A percentile compares a stretch with the other conserved stretches of the same genome.
Conservation (phyloP, 371 early-diverging fungal species). For the Lichtheimia hyalospora region DNA sequence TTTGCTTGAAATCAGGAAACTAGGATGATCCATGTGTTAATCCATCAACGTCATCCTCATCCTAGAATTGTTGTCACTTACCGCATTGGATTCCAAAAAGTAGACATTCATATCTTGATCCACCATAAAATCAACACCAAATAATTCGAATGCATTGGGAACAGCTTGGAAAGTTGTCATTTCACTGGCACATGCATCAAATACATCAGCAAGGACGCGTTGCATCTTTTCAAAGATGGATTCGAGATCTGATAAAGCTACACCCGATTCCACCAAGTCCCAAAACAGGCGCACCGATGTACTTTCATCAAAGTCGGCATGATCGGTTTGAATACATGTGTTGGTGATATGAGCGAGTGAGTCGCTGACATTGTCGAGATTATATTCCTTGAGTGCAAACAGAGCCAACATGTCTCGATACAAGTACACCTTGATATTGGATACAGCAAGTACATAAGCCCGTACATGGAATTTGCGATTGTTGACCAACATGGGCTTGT, state of each 20-base stretch:
- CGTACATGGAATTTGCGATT: conserved; percentile 74
- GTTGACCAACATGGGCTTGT: conserved; percentile 57
- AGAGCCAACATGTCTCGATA: conserved; percentile 70
- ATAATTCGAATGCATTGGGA: conserved; percentile 69
- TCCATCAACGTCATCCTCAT: not conserved
- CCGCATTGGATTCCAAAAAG: conserved; percentile 72
- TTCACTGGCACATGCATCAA: conserved; percentile 61
- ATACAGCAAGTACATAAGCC: conserved; percentile 68
- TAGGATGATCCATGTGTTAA: conserved; percentile 23
- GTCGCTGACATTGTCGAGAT: conserved; percentile 42
- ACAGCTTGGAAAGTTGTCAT: conserved; percentile 70
- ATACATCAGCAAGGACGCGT: conserved; percentile 53
- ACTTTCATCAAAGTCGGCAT: conserved; percentile 54
- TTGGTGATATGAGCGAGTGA: conserved; percentile 66
- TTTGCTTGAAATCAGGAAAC: conserved; percentile 78
- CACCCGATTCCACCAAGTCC: conserved; percentile 38
- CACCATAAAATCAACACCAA: conserved; percentile 73
- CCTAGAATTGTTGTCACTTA: conserved; percentile 15
- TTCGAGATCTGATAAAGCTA: conserved; percentile 32
- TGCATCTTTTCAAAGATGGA: conserved; percentile 62
- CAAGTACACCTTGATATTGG: conserved; percentile 63
- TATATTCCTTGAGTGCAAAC: conserved; percentile 62
- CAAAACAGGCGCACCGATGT: conserved; percentile 62
- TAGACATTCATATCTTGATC: conserved; percentile 54
- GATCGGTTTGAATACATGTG: conserved; percentile 67